These are phyloP conservation scores for Thalassiosira livingstoniorum DNA, from an alignment of 352 stramenopile species.

Conservation along the genomic window DNA sequence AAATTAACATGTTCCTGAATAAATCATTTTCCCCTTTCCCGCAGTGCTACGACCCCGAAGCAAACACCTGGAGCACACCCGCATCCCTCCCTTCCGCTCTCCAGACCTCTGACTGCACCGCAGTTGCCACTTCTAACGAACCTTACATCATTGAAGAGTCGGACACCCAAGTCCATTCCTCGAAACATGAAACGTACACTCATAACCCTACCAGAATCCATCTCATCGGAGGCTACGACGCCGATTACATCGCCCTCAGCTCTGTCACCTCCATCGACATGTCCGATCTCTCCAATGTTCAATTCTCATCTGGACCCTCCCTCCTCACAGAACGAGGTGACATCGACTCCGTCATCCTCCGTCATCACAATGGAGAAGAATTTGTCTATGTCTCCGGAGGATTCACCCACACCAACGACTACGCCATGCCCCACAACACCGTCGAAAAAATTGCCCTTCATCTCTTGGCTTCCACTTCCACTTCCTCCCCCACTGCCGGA, in stretches of 20 bases:
- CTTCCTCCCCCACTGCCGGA: constrained; percentile 26
- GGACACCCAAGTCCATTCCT: no score
- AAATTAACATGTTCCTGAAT: no score
- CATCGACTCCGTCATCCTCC: constrained; percentile 41
- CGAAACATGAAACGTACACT: no score
- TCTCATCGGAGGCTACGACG: constrained; percentile 71
- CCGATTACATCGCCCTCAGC: constrained; percentile 49
- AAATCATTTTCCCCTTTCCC: background rate
- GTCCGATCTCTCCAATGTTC: constrained; percentile 3
- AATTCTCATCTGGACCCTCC: constrained; percentile 23
- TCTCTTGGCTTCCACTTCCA: constrained; percentile 40
- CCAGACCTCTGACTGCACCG: constrained; percentile 55
- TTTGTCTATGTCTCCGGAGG: constrained; percentile 64
- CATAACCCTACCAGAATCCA: constrained; percentile 44
- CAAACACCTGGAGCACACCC: constrained; percentile 64
- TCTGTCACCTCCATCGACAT: constrained; percentile 34
- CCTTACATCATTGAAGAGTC: no score
- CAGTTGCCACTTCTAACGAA: background rate
- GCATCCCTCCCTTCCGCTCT: constrained; percentile 43
- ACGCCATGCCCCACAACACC: constrained; percentile 43
- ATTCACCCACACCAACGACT: constrained; percentile 62
- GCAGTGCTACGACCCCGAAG: constrained; percentile 65
- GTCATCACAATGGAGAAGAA: no score
- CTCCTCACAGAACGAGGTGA: constrained; percentile 63
- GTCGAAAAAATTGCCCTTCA: no score